Conservation (phyloP, 2,329 filamentous ascomycete species). For the Xylaria sp. region DNA sequence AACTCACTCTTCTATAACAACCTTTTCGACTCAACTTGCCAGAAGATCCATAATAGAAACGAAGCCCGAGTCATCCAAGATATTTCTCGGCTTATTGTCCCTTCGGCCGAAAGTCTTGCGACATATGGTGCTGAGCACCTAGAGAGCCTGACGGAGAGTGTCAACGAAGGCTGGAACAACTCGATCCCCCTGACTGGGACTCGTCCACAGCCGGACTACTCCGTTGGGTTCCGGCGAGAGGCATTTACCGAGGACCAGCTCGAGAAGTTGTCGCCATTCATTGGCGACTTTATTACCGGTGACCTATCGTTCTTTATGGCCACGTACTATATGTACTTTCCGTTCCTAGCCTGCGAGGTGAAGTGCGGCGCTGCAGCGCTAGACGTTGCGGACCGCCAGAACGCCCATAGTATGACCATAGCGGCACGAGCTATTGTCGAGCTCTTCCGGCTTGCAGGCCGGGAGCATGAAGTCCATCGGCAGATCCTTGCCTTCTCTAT, state of each 20-base stretch:
- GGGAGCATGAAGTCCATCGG: constrained; percentile 46
- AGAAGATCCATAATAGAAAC: constrained; percentile 43
- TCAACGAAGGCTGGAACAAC: constrained; percentile 51
- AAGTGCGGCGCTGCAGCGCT: constrained; percentile 49
- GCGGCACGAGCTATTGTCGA: constrained; percentile 47
- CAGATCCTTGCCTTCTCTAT: constrained; percentile 52
- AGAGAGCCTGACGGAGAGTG: constrained; percentile 45
- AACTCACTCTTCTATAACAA: constrained; percentile 47
- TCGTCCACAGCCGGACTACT: constrained; percentile 52
- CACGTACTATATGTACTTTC: constrained; percentile 55
- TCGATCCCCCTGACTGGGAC: constrained; percentile 38
- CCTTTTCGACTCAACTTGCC: constrained; percentile 44
- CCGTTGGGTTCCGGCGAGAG: constrained; percentile 47
- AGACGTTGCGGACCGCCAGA: constrained; percentile 47
- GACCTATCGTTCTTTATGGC: constrained; percentile 51
- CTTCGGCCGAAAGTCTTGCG: constrained; percentile 46
- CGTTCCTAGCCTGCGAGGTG: constrained; percentile 55
- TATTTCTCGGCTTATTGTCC: constrained; percentile 46
- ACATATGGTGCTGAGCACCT: constrained; percentile 39
- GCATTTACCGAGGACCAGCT: constrained; percentile 52
- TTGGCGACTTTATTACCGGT: constrained; percentile 40
- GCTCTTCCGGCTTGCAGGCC: constrained; percentile 46
- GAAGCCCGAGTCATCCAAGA: constrained; percentile 47
- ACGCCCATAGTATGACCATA: constrained; percentile 49
- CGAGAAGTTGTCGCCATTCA: constrained; percentile 46